A percentile compares a stretch with the other conserved stretches of the same genome.
These are phyloP conservation scores for Sarocladium brachiariae DNA, from an alignment of 2,329 filamentous ascomycete genomes.

Conservation along the genomic window DNA sequence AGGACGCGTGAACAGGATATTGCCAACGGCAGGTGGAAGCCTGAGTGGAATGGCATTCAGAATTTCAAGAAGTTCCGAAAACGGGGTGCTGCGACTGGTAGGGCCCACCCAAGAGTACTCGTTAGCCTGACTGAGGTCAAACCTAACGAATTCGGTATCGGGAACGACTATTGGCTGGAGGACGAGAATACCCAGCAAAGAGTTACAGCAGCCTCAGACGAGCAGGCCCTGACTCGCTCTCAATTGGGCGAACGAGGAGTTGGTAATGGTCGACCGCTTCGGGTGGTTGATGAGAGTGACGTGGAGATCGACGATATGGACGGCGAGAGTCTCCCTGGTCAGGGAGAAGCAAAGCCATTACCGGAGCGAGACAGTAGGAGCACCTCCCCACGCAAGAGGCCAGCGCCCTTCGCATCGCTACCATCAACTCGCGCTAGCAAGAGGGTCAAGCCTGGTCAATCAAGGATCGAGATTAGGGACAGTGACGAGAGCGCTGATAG, in stretches of 20 bases:
- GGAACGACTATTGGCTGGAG: conserved; percentile 70
- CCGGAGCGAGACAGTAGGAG: too few species aligned
- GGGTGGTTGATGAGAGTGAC: conserved; percentile 9
- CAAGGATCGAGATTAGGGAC: background rate
- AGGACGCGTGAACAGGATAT: conserved; percentile 41
- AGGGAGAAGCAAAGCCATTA: too few species aligned
- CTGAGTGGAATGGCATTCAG: conserved; percentile 85
- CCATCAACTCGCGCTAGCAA: conserved; percentile 22
- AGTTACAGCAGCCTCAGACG: background rate
- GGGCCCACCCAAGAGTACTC: conserved; percentile 47
- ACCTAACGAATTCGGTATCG: conserved; percentile 64
- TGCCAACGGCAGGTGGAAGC: conserved; percentile 64
- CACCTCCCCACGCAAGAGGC: conserved; percentile 24
- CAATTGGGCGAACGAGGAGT: background rate
- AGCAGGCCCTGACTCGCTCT: background rate
- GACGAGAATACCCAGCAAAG: conserved; percentile 29
- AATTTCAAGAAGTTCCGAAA: conserved; percentile 89
- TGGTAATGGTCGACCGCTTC: background rate
- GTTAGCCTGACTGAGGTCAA: conserved; percentile 66
- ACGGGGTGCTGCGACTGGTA: conserved; percentile 41
- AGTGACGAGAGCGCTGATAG: conserved; percentile 39
- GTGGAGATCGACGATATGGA: too few species aligned
- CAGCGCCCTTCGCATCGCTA: conserved; percentile 21
- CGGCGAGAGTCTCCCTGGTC: too few species aligned
- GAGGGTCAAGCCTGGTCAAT: conserved; percentile 5